These are phyloP conservation scores for Boletus albobrunnescens DNA, from an alignment of 1,284 basidiomycete genomes.

Conservation along the genomic window DNA sequence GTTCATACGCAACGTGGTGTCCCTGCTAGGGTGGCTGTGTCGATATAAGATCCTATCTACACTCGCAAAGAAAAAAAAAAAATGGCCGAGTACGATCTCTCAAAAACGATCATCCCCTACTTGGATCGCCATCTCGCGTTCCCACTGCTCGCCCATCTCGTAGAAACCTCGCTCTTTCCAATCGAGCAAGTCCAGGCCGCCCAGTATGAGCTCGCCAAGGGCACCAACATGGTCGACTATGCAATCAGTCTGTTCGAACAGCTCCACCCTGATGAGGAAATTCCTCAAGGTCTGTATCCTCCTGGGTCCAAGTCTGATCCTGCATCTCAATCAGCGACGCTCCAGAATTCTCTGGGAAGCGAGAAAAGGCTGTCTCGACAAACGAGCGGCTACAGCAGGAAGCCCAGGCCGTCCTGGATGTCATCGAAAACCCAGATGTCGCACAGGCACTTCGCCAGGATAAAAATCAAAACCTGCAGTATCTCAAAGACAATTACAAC, in stretches of 20 bases:
- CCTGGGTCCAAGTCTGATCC: not conserved
- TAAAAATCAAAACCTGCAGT: constrained; percentile 93
- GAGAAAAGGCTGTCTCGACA: constrained; percentile 77
- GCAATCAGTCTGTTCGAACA: constrained; percentile 76
- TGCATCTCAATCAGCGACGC: not conserved
- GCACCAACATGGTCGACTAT: constrained; percentile 96
- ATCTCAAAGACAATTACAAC: constrained; percentile 90
- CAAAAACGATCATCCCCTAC: constrained; percentile 88
- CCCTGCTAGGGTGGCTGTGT: constrained; percentile 28
- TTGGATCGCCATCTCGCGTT: constrained; percentile 93
- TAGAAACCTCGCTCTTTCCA: constrained; percentile 69
- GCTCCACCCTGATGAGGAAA: constrained; percentile 65
- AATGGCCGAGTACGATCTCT: constrained; percentile 87
- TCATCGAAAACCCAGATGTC: constrained; percentile 96
- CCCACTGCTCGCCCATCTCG: constrained; percentile 86
- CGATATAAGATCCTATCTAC: not conserved
- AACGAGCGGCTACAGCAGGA: constrained; percentile 84
- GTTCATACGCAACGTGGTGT: constrained; percentile 4
- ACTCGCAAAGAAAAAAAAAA: constrained; percentile 19
- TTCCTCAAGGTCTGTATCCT: constrained; percentile 54
- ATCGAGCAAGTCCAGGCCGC: constrained; percentile 75
- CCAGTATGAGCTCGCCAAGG: constrained; percentile 95
- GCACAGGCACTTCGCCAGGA: constrained; percentile 88
- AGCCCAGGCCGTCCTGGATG: constrained; percentile 89
- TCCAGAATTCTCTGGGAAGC: constrained; percentile 77